phyloP scores from a whole-genome alignment of 2,329 filamentous ascomycete genomes.

The Onygena corvina region DNA sequence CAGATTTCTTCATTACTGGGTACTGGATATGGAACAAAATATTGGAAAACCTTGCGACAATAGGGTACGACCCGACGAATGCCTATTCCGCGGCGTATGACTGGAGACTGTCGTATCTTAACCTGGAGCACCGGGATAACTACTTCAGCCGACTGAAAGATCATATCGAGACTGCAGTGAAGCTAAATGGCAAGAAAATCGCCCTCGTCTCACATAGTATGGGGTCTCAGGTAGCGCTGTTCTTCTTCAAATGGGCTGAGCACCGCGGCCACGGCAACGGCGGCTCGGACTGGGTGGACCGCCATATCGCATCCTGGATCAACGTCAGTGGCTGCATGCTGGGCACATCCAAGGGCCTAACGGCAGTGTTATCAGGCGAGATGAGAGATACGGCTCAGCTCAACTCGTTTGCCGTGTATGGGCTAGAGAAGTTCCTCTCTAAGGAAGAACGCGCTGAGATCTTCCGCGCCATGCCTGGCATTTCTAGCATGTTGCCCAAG shows the following conservation, averaged over 20 bases:
- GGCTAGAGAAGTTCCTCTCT: slow-evolving; percentile 86
- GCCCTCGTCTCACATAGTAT: slow-evolving; percentile 90
- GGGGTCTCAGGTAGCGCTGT: slow-evolving; percentile 86
- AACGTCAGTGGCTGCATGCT: slow-evolving; percentile 98
- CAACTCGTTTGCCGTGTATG: slow-evolving; percentile 92
- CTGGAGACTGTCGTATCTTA: slow-evolving; percentile 82
- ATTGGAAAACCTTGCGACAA: slow-evolving; percentile 85
- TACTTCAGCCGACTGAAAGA: slow-evolving; percentile 87
- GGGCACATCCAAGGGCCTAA: slow-evolving; percentile 78
- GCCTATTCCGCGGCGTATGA: slow-evolving; percentile 64
- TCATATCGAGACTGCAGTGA: slow-evolving; percentile 73
- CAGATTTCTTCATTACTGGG: slow-evolving; percentile 68
- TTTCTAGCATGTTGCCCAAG: slow-evolving; percentile 91
- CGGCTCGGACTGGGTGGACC: slow-evolving; percentile 79
- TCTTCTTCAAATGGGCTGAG: slow-evolving; percentile 73
- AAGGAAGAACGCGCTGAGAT: slow-evolving; percentile 84
- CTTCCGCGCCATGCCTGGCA: slow-evolving; percentile 92
- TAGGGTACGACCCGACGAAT: slow-evolving; percentile 82
- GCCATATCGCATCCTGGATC: slow-evolving; percentile 86
- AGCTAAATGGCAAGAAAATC: slow-evolving; percentile 64
- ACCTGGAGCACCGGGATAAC: slow-evolving; percentile 79
- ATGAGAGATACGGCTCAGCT: slow-evolving; percentile 98
- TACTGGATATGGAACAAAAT: slow-evolving; percentile 99
- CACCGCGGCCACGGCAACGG: slow-evolving; percentile 64
- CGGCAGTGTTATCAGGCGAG: slow-evolving; percentile 84